Percentiles rank a stretch among this genome's conserved stretches.
phyloP scores from a whole-genome alignment of 805 yeast genomes.

The Wickerhamiella bombiphila region DNA sequence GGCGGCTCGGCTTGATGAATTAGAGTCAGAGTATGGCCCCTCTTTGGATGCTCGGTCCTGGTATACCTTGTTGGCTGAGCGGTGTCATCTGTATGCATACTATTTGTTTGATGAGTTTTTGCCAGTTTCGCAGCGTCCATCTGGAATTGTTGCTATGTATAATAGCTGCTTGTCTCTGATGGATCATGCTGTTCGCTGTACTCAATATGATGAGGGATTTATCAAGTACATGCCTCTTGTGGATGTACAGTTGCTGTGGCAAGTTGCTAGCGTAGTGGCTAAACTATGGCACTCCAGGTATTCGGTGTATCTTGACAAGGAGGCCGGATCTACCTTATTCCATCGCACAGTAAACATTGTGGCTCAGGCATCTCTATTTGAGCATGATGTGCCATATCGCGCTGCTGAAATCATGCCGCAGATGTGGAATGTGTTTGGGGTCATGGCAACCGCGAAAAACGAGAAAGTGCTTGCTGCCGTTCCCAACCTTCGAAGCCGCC shows the following conservation, averaged over 20 bases:
- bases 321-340: constrained; percentile 50
- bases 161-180: constrained; percentile 64
- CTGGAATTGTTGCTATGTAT: constrained; percentile 63
- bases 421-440: constrained; percentile 76
- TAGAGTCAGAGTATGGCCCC: constrained; percentile 42
- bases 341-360: constrained; percentile 30
- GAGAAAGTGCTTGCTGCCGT: constrained; percentile 24
- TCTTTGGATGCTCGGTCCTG: constrained; percentile 51
- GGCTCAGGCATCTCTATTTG: constrained; percentile 66
- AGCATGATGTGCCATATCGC: constrained; percentile 85
- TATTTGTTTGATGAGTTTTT: constrained; percentile 49
- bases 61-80: constrained; percentile 53
- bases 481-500: constrained; percentile 52
- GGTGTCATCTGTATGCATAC: constrained; percentile 72
- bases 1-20: constrained; percentile 55
- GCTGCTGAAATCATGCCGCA: constrained; percentile 89
- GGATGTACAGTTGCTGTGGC: constrained; percentile 75
- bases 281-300: constrained; percentile 65
- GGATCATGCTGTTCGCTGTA: constrained; percentile 49
- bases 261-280: constrained; percentile 73
- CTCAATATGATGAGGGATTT: constrained; percentile 43
- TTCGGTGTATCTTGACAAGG: constrained; percentile 48
- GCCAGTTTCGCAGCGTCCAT: constrained; percentile 40
- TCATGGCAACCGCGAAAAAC: constrained; percentile 34
- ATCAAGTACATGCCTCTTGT: constrained; percentile 66